Base-by-base conservation (phyloP, 2,329 filamentous ascomycete genomes). In the Fusarium virguliforme region DNA sequence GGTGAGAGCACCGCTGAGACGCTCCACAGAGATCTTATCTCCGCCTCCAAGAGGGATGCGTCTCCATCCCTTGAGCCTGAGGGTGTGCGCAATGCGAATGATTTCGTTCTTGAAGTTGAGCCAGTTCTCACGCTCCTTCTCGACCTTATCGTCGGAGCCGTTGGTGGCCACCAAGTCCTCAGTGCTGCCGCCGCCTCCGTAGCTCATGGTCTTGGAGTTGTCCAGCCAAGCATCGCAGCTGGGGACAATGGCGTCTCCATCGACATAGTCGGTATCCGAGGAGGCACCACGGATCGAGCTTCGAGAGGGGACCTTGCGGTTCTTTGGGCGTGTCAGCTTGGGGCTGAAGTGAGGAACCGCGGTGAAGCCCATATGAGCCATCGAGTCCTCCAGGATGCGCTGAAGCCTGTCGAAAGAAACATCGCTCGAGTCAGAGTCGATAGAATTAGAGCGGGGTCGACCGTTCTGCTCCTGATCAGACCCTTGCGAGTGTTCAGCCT, bases 61-160 rank as follows among this genome's bases (percentile, higher is more conserved):
- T 59, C 95, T 90, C 96, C 96, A 99, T 9, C 95, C 94, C 79
- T 97, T 97, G 34, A 98, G 87, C 59, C 90, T 90, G 58, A 99
- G 84, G 0, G 96, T 99, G 80, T 98, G 96, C 0, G 94, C 87
- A 64, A 98, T 86, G 38, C 94, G 92, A 61, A 98, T 88, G 68
- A 98, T 96, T 78, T 99, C 95, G 66, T 90, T 92, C 80, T 98
- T 98, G 86, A 98, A 99, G 8, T 81, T 85, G n/a, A 88, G 79
- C 96, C 95, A 98, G 3, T 90, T 90, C 77, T 93, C 90, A 43
- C 85, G 88, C 65, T 95, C 93, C 77, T 92, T 94, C 34, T 88
- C 85, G 40, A 85, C 85, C 64, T 82, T 84, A 48, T 81, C 78
- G 3, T 83, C 78, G 5, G 83, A 79, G 10, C 58, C 61, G 28